Conservation (phyloP, 345 rosid genomes). For the Chamaenerion angustifolium region DNA sequence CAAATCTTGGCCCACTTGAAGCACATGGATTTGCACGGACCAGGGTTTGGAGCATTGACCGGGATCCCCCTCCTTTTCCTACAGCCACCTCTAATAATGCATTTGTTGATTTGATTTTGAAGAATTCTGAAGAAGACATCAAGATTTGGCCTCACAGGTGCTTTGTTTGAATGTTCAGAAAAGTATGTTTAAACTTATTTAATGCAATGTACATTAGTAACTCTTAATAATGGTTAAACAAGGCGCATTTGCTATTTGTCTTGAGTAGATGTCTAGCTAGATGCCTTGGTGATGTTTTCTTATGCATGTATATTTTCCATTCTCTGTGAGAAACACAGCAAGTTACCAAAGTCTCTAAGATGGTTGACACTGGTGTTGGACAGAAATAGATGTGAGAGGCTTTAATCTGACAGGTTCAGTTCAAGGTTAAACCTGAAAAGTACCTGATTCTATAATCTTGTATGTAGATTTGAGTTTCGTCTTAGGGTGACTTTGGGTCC, state of each 20-base stretch:
- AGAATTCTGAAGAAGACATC: slow-evolving; percentile 68
- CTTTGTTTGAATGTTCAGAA: slow-evolving; percentile 7
- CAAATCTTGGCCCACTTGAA: slow-evolving; percentile 56
- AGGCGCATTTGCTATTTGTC: no score
- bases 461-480: slow-evolving; percentile 68
- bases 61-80: slow-evolving; percentile 62
- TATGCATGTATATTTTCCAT: no score
- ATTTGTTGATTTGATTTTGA: slow-evolving; percentile 63
- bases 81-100: slow-evolving; percentile 29
- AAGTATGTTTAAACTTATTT: not conserved
- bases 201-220: not conserved
- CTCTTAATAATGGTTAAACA: no score
- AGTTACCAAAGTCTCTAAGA: no score
- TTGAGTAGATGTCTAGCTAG: no score
- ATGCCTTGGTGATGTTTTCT: no score
- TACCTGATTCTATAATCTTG: not conserved
- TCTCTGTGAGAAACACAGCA: no score
- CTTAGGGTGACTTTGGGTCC: slow-evolving; percentile 69
- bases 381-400: no score
- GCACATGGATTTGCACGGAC: slow-evolving; percentile 92
- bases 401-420: not conserved
- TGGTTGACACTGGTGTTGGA: no score
- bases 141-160: slow-evolving; percentile 87
- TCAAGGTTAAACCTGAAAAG: not conserved
- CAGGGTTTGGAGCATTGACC: slow-evolving; percentile 69